Evolutionary conservation across 805 yeast species (phyloP), one percentile per base, ranked within the genome.

Genomic region (Kodamaea jinghongensis): DNA sequence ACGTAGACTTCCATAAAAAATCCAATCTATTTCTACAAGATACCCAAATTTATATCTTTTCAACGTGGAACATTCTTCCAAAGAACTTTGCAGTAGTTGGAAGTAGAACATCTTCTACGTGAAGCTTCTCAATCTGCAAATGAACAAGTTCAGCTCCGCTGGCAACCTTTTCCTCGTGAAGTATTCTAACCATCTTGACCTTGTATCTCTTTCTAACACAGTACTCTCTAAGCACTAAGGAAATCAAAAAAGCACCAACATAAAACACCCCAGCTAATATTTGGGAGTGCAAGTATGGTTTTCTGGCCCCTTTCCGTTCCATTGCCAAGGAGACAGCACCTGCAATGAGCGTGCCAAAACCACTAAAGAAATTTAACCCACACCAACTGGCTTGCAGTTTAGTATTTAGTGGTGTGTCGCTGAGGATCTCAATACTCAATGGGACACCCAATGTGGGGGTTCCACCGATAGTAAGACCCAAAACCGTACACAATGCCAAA

Each of bases 221-320:
- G 64, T 69, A 65, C 45, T 78, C 82, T 47, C 88, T 65, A 12
- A 78, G 60, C 1, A 76, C 60, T 2, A 76, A 43, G 36, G 73
- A 56, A 20, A 77, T 42, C 2, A 76, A 6, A 9, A 73, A 50
- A 0, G 73, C 74, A 10, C 56, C 58, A 12, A 72, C 50, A 46
- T 71, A 74, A 34, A 74, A 56, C 13, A 68, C 50, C 2, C 85
- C 87, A 3, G 78, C 71, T 53, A 79, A 80, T 2, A 79, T 65
- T 49, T 81, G 87, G 2, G 83, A 70, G 47, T 80, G 71, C 26
- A 75, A 57, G 49, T 74, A 82, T 2, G 86, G 85, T n/a, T 46
- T 45, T 4, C 40, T 6, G 6, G 20, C 31, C 3, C 27, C 13
- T 11, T 41, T 25, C 16, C 17, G 25, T 2, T 14, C 28, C 9